phyloP scores from a whole-genome alignment of 305 asterid genomes.

The Plantago rigida region DNA sequence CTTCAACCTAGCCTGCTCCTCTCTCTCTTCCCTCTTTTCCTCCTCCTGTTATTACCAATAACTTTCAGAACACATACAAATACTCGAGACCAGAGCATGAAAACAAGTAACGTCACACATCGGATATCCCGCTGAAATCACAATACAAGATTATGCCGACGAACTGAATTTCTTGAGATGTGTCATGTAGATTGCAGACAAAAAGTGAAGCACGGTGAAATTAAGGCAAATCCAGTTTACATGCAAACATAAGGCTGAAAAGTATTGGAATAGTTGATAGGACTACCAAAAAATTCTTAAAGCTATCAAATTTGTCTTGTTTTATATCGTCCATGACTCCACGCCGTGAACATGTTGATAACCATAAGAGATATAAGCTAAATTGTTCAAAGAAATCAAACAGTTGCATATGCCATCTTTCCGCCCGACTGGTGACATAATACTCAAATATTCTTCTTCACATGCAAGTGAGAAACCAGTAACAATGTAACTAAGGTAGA shows the following conservation, averaged over 20 bases:
- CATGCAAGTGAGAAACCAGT: conserved; percentile 21
- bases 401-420: neutral
- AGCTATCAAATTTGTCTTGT: neutral
- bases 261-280: conserved; percentile 1
- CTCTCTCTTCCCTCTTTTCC: conserved; percentile 43
- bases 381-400: no score
- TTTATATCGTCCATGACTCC: neutral
- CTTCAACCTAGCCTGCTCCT: conserved; percentile 64
- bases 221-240: conserved; percentile 4
- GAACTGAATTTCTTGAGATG: conserved; percentile 17
- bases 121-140: conserved; percentile 9
- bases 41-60: conserved; percentile 54
- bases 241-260: conserved; percentile 6
- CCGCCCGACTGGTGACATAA: neutral
- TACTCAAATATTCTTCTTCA: conserved; percentile 17
- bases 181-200: conserved; percentile 14
- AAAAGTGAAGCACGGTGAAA: conserved; percentile 10
- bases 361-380: neutral
- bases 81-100: conserved; percentile 10
- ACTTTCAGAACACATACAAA: conserved; percentile 21
- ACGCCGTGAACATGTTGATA: neutral
- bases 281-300: neutral
- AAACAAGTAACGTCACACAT: neutral
- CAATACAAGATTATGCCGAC: conserved; percentile 3
- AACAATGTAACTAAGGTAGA: conserved; percentile 28